Evolutionary conservation across 257 asterid species (phyloP).

Genomic region (Solanum arcanum): DNA sequence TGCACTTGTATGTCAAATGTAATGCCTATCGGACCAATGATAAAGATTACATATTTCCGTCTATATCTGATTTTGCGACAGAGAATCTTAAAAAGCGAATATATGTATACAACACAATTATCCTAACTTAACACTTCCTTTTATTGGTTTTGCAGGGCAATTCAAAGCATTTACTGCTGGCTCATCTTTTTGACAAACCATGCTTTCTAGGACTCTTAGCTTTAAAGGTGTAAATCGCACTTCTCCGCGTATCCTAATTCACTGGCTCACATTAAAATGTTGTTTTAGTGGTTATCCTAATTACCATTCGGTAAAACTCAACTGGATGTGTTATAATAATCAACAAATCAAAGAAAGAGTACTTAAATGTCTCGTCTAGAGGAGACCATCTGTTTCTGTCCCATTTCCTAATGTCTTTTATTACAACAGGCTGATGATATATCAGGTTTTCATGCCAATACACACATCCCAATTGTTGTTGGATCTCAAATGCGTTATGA

Average conservation of each 20-base stretch:
- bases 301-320: not conserved
- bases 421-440: conserved; percentile 61
- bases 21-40: not conserved
- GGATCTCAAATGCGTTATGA: conserved; percentile 96
- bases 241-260: not conserved
- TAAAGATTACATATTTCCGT: not conserved
- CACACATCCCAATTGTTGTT: conserved; percentile 81
- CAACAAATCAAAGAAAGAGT: not conserved
- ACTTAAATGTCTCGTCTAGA: not conserved
- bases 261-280: not conserved
- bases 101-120: not conserved
- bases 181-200: conserved; percentile 89
- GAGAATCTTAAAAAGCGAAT: not conserved
- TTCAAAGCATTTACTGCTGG: conserved; percentile 63
- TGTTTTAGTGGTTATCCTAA: not conserved
- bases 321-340: not conserved
- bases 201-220: conserved; percentile 87
- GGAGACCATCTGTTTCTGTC: not conserved
- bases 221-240: conserved; percentile 40
- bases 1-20: not conserved
- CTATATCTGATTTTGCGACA: not conserved
- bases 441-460: conserved; percentile 70
- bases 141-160: conserved; percentile 45
- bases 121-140: not conserved
- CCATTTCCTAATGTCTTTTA: not conserved